Evolutionary conservation across 306 rosid species (phyloP), one percentile per base, ranked within the genome.

Genomic region (Crataegus laevigata): DNA sequence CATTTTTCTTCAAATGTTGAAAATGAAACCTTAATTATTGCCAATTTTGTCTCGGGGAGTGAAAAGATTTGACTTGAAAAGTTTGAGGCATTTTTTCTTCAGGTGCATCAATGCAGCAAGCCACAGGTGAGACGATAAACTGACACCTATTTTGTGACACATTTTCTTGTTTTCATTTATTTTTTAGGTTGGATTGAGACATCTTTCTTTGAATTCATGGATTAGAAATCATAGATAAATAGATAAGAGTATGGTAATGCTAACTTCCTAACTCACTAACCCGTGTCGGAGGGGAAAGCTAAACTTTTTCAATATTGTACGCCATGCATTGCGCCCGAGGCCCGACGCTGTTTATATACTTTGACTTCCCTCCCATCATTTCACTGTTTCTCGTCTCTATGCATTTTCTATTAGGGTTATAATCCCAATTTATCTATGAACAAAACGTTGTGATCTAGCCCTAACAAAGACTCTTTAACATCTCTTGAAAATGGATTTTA

Each of bases 311-410:
- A 80, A 82, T 80, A 71, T 73, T 80, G 68, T 73, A 52, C 94
- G 87, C 84, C 91, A 84, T 66, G 77, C 88, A 77, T 77, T 84
- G 71, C 90, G 88, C 86, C 81, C 86, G 69, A 84, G 79, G 81
- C 60, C 51, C 5, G 50, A 25, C 3, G 24, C 77, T 82, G 85
- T 80, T 85, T 85, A 84, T 85, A 75, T 75, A 26, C 36, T 28
- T 69, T 52, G 60, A 32, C 40, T 18, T 59, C 2, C 3, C 11
- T 2, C 65, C 32, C 6, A 11, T 58, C 7, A 1, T 60, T 60
- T 60, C 34, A 60, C 1, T 60, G 17, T 14, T 14, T 60, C 3
- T 24, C 17, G 7, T 26, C 8, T 55, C 22, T 55, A 11, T 13
- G 34, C 8, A 25, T 25, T 7, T 55, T 55, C 26, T 54, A 21